Conservation (phyloP, 371 early-diverging fungal species). For the Coemansia sp. region DNA sequence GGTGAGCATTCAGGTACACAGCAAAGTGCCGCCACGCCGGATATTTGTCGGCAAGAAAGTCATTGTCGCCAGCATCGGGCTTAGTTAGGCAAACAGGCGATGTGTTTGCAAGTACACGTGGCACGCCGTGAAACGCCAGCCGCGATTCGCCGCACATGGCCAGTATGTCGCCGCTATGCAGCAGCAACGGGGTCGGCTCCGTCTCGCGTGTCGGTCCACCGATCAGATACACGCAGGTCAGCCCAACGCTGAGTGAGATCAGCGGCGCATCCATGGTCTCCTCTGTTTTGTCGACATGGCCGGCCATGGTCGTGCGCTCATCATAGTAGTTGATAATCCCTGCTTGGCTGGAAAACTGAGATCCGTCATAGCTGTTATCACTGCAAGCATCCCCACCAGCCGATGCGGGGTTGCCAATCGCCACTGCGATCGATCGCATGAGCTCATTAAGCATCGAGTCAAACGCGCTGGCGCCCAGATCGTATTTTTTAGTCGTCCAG, state of each 20-base stretch:
- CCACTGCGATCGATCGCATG: conserved; percentile 44
- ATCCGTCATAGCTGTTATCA: conserved; percentile 50
- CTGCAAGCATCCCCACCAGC: conserved; percentile 9
- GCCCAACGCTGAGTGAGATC: conserved; percentile 81
- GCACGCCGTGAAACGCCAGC: conserved; percentile 71
- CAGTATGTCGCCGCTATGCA: conserved; percentile 82
- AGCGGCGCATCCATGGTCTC: conserved; percentile 86
- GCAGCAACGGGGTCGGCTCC: conserved; percentile 62
- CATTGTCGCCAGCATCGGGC: conserved; percentile 20
- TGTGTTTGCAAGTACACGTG: conserved; percentile 38
- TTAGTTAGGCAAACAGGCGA: conserved; percentile 30
- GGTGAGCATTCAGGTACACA: conserved; percentile 29
- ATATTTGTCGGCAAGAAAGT: conserved; percentile 12
- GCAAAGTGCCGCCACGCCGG: conserved; percentile 44
- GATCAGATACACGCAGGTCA: conserved; percentile 76
- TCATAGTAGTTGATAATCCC: conserved; percentile 96
- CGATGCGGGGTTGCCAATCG: conserved; percentile 10
- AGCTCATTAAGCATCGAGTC: conserved; percentile 28
- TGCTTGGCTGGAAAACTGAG: conserved; percentile 76
- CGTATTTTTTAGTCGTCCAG: conserved; percentile 80
- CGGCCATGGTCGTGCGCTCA: conserved; percentile 80
- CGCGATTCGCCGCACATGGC: conserved; percentile 78
- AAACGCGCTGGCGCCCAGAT: conserved; percentile 29
- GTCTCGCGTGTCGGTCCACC: conserved; percentile 69
- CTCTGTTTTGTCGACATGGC: conserved; percentile 94